phyloP scores from a whole-genome alignment of 176 grass and related monocot species.

The Eleusine coracana region DNA sequence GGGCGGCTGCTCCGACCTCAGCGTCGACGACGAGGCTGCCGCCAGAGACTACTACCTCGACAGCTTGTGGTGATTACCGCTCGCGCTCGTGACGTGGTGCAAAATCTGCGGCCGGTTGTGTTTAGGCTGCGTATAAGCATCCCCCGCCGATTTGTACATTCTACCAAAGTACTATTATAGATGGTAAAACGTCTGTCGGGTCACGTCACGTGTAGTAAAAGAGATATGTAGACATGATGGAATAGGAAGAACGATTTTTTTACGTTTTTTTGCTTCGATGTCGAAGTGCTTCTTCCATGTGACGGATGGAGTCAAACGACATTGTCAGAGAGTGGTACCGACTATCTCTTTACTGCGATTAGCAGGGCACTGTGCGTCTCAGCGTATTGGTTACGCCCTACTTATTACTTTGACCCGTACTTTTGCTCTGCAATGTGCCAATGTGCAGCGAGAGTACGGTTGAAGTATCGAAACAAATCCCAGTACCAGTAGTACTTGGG shows the following conservation, averaged over 20 bases:
- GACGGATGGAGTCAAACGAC: slow-evolving; percentile 16
- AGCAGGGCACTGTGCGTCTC: neutral
- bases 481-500: neutral
- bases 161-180: too few species aligned
- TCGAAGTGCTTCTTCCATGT: slow-evolving; percentile 1
- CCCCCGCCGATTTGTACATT: slow-evolving; percentile 40
- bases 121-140: neutral
- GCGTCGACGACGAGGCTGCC: slow-evolving; percentile 40
- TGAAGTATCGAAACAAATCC: neutral
- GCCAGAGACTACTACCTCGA: slow-evolving; percentile 83
- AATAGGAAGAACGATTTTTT: neutral
- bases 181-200: neutral
- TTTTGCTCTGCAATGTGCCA: neutral
- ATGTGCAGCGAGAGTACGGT: neutral
- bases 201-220: neutral
- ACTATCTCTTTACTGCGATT: neutral
- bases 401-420: neutral
- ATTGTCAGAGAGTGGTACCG: neutral
- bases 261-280: neutral
- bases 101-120: neutral
- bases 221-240: neutral
- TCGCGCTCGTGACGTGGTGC: neutral
- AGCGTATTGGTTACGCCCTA: too few species aligned
- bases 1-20: slow-evolving; percentile 32
- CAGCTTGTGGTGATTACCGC: slow-evolving; percentile 79